Evolutionary conservation across 1,284 basidiomycete species (phyloP), one percentile per base, ranked within the genome.

Genomic region (Takashimella tepidaria): DNA sequence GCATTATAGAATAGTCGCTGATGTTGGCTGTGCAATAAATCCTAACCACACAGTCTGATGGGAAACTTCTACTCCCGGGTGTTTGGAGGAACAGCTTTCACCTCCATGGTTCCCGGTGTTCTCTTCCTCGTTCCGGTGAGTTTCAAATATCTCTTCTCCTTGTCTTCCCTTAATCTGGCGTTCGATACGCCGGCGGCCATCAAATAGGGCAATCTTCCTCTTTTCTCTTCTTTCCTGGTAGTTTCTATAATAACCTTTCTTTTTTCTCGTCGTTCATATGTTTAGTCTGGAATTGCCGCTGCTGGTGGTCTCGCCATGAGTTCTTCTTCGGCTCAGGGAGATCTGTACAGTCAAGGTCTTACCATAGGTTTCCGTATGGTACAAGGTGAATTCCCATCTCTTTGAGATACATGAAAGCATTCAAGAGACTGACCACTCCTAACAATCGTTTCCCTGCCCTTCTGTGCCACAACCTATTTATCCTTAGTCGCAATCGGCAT

Each of bases 21-120:
- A n/a, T n/a, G n/a, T n/a, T n/a, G n/a, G n/a, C n/a, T n/a, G n/a
- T n/a, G n/a, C n/a, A n/a, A n/a, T n/a, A n/a, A n/a, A n/a, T n/a
- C n/a, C n/a, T n/a, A n/a, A n/a, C n/a, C 24, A 16, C 21, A 19
- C 44, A 63, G 88, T 27, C 63, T 91, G 26, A 78, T 92, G 22
- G 89, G 89, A 1, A 92, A 92, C 65, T 73, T 86, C 1, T 92
- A 92, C 71, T 90, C 89, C 53, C 79, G 89, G 52, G 83, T 84
- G 66, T 88, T 89, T 81, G 83, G 86, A n/a, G 89, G 89, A 10
- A 91, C 89, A 3, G 89, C 89, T 22, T 92, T 92, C 74, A 89
- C 88, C 4, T 85, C 85, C 4, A 92, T 90, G 88, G 88, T 89
- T 25, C 87, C 88, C 3, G 89, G 89, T 49, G 88, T 92, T 13